A percentile compares a stretch with the other conserved stretches of the same genome.
Evolutionary conservation across 2,329 filamentous ascomycete species (phyloP).

Genomic region (Malbranchea cinnamomea): DNA sequence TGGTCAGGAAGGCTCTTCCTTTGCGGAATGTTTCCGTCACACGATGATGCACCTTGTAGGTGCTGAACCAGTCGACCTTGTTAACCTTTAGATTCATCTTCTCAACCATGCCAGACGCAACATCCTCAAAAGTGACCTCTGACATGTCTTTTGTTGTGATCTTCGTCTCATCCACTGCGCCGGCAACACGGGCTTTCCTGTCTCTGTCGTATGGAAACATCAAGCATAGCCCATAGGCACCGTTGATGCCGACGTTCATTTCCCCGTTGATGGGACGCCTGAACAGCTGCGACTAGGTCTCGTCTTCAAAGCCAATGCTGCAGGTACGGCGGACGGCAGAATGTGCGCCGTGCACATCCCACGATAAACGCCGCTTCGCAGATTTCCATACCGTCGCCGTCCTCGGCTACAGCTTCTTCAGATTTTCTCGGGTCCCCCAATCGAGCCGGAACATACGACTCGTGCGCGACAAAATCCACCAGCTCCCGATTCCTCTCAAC

Average conservation of each 20-base stretch:
- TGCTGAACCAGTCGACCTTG: slow-evolving; percentile 26
- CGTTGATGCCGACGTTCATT: slow-evolving; percentile 20
- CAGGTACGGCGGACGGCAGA: slow-evolving; percentile 43
- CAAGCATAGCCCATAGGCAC: slow-evolving; percentile 23
- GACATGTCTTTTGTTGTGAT: slow-evolving; percentile 10
- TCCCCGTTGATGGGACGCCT: slow-evolving; percentile 18
- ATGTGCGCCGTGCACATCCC: slow-evolving; percentile 53
- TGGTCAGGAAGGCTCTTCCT: slow-evolving; percentile 37
- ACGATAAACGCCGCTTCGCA: slow-evolving; percentile 30
- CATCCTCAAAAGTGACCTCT: slow-evolving; percentile 18
- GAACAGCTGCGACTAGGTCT: slow-evolving; percentile 29
- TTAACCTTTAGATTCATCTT: slow-evolving; percentile 14
- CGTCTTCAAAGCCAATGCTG: slow-evolving; percentile 27
- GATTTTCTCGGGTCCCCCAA: slow-evolving; percentile 6
- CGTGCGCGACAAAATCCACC: slow-evolving; percentile 14
- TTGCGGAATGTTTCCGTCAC: slow-evolving; percentile 28
- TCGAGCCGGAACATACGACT: slow-evolving; percentile 12
- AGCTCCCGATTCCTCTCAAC: slow-evolving; percentile 18
- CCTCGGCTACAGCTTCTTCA: slow-evolving; percentile 20
- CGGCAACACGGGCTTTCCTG: slow-evolving; percentile 14
- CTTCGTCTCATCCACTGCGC: slow-evolving; percentile 13
- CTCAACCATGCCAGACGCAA: slow-evolving; percentile 13
- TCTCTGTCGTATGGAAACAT: slow-evolving; percentile 17
- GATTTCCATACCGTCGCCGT: too few species aligned
- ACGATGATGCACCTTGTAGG: slow-evolving; percentile 33